Base-by-base conservation (phyloP, 1,284 basidiomycete species). In the Sporisorium graminicola region DNA sequence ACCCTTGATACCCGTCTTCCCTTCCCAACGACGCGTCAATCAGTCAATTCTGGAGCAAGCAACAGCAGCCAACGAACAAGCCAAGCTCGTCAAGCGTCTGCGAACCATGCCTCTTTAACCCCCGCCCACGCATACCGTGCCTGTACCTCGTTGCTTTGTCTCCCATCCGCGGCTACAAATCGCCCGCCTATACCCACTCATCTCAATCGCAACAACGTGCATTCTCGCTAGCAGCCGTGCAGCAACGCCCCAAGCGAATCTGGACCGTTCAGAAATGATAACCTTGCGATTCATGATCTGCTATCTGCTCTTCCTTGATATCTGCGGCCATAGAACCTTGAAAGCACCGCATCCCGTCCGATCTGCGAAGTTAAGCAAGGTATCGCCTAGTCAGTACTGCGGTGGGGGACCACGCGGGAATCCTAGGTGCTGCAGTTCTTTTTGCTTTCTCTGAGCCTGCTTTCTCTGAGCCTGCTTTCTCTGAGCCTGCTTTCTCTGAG, bases 361-460 rank as follows among this genome's bases (percentile, higher is more conserved):
- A 91, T 91, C 90, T 91, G 90, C 89, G 90, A 89, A 91, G 90
- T 91, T 90, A 92, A 92, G 88, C 90, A 88, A 88, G 89, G 90
- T 91, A 89, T 90, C 89, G 90, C 90, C 89, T 87, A 91, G 90
- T 91, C 90, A 91, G 91, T 91, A 92, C 90, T 90, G 91, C 88
- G 90, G 90, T 91, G 90, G 91, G 90, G 91, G 91, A 91, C 91
- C 91, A 91, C 90, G 88, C 88, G 90, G 90, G 90, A 91, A 91
- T 91, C 90, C 90, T 91, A 88, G 90, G 90, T 91, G 90, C 90
- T 89, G 90, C 90, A 90, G 90, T 90, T 90, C 88, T 89, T 78
- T 53, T 58, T 56, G n/a, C n/a, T 58, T 49, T 37, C 14, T 37
- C 12, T 37, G 10, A 14, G 14, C 35, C 35, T 13, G 8, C 5